Evolutionary conservation across 805 yeast genomes (phyloP), one percentile per base, ranked within the genome.

Genomic region (Yarrowia alimentaria): DNA sequence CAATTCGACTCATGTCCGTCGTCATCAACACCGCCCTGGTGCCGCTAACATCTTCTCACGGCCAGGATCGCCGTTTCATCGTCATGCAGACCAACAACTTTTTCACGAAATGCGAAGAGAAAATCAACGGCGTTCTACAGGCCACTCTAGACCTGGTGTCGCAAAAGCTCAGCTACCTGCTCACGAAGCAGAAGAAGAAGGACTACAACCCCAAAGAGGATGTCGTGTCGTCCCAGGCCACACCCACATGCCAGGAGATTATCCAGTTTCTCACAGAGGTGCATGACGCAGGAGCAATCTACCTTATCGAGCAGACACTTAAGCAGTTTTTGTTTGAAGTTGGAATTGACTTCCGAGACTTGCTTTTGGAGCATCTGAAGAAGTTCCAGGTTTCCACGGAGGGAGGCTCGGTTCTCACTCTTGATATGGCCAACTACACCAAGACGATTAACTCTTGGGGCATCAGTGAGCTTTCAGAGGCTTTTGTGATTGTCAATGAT

Each of bases 401-500:
- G 6, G 98, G 97, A 49, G 96, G 95, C 22, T 73, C 83, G 54
- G 78, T 84, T 11, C 76, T 87, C 11, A 85, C 95, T 14, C 0
- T 83, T 59, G 97, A 90, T 66, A 80, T 85, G 6, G 83, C 85
- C 29, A 77, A 85, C 37, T 86, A 83, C 61, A 91, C 87, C 63
- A 72, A 77, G 12, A 72, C 77, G 11, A 74, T 85, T 33, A 87
- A 81, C 51, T 73, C 73, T 33, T 87, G 93, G 91, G 68, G 72
- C 6, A 71, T 84, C 12, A 73, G 75, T 2, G 80, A 76, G 32
- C 66, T 86, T 21, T 69, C 80, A 4, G 85, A 80, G 25, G 75
- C 76, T 53, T 83, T 85, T 67, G 79, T 79, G 45, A 74, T 87
- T 10, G 68, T 90, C 55, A 78, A 88, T 62, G 96, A 89, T 58